Percentiles rank a stretch among this genome's conserved stretches.
These are phyloP conservation scores for Cordyceps cicadae DNA, from an alignment of 2,329 filamentous ascomycete species.

Conservation along the genomic window DNA sequence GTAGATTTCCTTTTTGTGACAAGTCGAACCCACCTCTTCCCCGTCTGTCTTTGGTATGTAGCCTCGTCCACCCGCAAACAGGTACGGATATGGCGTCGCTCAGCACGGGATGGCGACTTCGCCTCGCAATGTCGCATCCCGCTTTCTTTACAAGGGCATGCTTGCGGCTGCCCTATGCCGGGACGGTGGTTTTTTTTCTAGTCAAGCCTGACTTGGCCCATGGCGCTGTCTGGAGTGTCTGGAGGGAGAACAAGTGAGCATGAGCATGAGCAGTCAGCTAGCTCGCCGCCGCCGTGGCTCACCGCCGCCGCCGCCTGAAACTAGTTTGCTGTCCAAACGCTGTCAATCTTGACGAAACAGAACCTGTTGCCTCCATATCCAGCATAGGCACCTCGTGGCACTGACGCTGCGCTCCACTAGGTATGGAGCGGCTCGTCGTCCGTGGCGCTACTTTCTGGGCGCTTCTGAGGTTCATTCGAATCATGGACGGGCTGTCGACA, in stretches of 20 bases:
- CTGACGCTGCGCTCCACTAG: not conserved
- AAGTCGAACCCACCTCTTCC: conserved; percentile 1
- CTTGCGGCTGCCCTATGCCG: not conserved
- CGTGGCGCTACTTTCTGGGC: not conserved
- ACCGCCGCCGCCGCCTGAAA: conserved; percentile 1
- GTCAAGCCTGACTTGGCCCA: not conserved
- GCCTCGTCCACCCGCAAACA: not conserved
- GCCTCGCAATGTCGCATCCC: not conserved
- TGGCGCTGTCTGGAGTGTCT: no score
- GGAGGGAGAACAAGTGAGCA: not conserved
- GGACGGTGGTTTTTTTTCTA: not conserved
- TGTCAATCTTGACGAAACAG: not conserved
- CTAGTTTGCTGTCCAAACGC: conserved; percentile 6
- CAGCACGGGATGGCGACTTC: not conserved
- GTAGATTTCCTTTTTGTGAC: conserved; percentile 8
- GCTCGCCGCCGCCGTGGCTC: not conserved
- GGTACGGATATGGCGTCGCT: no score
- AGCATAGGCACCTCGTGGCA: not conserved
- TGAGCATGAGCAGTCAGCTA: not conserved
- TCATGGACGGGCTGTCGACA: not conserved
- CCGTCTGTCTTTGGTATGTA: not conserved
- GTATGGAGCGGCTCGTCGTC: not conserved
- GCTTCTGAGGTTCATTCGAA: not conserved
- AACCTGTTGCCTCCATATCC: no score
- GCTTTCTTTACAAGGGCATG: not conserved